Percentiles rank a stretch among this genome's conserved stretches.
These are phyloP conservation scores for Xylariaceae sp. DNA, from an alignment of 2,329 filamentous ascomycete genomes.

Conservation along the genomic window DNA sequence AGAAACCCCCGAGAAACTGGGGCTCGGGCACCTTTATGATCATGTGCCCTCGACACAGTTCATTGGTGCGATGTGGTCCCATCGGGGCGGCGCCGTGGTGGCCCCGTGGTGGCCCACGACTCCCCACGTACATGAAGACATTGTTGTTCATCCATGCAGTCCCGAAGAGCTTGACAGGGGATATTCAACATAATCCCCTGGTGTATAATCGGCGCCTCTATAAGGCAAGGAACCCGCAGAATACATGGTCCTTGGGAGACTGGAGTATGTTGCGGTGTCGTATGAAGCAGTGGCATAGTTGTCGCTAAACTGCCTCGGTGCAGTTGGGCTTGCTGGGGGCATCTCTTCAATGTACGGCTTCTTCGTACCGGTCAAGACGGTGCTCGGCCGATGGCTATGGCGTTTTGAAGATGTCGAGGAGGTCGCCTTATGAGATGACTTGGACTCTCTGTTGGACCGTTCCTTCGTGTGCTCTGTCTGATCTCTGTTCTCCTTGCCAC, in stretches of 20 bases:
- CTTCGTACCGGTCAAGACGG: slow-evolving; percentile 5
- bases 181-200: background rate
- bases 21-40: too few relatives aligned
- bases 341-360: slow-evolving; percentile 15
- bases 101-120: too few relatives aligned
- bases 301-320: background rate
- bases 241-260: slow-evolving; percentile 7
- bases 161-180: too few relatives aligned
- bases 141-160: too few relatives aligned
- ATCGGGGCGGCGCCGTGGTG: too few relatives aligned
- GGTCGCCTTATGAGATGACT: slow-evolving; percentile 2
- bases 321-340: slow-evolving; percentile 6
- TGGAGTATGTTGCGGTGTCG: slow-evolving; percentile 6
- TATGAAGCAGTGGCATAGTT: slow-evolving; percentile 8
- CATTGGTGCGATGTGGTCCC: too few relatives aligned
- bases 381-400: slow-evolving; percentile 10
- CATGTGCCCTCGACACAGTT: too few relatives aligned
- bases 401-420: slow-evolving; percentile 3
- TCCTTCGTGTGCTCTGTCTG: slow-evolving; percentile 7
- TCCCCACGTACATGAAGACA: too few relatives aligned
- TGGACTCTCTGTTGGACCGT: slow-evolving; percentile 3
- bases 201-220: background rate
- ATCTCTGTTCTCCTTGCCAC: slow-evolving; percentile 6
- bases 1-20: too few relatives aligned
- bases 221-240: slow-evolving; percentile 3